Evolutionary conservation across 192 early-diverging fungal genomes (phyloP), one percentile per base, ranked within the genome.

Genomic region (Lobulomyces angularis): DNA sequence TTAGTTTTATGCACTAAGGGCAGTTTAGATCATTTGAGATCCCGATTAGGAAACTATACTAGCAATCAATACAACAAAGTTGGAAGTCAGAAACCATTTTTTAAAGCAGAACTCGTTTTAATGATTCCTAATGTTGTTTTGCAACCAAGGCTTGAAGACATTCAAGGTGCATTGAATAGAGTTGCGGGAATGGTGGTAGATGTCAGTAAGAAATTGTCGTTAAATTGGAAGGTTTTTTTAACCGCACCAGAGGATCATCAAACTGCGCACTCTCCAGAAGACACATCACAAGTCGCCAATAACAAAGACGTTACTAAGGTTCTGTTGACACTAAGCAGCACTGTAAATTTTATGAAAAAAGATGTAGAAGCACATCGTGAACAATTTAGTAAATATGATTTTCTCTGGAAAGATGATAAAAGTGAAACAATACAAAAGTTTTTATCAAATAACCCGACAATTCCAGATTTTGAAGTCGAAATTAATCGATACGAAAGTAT

Each of bases 361-460:
- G 74, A 77, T 27, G 64, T 77, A 27, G 74, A 77, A 46, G 41
- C 41, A 0, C 71, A 77, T 44, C 48, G 74, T 6, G 74, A 77
- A 35, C 64, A 80, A 39, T 77, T 66, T 37, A 62, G 61, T 53
- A 77, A 77, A 43, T 77, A 68, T 33, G 74, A 77, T 49, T 77
- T 77, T 47, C 51, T 77, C 20, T 77, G 74, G 74, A 77, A 74
- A 38, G 74, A 77, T 44, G 71, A 77, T 55, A 77, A 77, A 39
- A 55, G 31, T 8, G 74, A 77, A 37, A 77, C 74, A 6, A 77
- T 77, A 38, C 59, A 67, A 41, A 58, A 63, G 27, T 77, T 77
- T 43, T 55, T 77, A 32, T 53, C 53, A 17, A 53, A 48, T 8
- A 75, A 53, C 35, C 74, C 74, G 24, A 77, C 74, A 1, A 77